Percentiles rank a stretch among this genome's conserved stretches.
Evolutionary conservation across 1,284 basidiomycete species (phyloP).

Genomic region (Ganoderma meredithae): DNA sequence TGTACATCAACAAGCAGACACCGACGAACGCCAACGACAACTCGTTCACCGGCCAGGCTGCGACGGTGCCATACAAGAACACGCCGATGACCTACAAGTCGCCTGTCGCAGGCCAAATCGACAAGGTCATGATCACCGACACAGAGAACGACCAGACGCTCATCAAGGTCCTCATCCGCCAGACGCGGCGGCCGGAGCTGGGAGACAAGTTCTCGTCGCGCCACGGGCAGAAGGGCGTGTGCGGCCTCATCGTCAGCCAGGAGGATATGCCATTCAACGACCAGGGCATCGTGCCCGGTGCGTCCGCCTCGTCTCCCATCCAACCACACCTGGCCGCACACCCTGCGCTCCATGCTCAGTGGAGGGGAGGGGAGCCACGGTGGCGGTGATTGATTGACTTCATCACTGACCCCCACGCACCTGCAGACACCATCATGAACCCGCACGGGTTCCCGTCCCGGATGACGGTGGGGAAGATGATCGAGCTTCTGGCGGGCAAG

Average conservation of each 20-base stretch:
- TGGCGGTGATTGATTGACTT: conserved; percentile 28
- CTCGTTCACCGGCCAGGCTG: conserved; percentile 80
- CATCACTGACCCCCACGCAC: conserved; percentile 9
- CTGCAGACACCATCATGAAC: conserved; percentile 97
- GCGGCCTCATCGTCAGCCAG: conserved; percentile 97
- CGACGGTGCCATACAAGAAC: conserved; percentile 87
- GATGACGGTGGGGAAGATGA: conserved; percentile 99
- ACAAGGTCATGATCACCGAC: conserved; percentile 98
- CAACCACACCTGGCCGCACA: neutral
- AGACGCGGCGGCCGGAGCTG: conserved; percentile 95
- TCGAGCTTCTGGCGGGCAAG: conserved; percentile 97
- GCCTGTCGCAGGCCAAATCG: conserved; percentile 92
- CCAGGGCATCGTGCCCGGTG: conserved; percentile 91
- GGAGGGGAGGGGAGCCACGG: conserved; percentile 1
- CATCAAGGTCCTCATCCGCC: conserved; percentile 98
- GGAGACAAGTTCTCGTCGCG: conserved; percentile 99
- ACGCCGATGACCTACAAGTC: conserved; percentile 92
- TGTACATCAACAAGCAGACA: conserved; percentile 97
- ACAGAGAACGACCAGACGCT: conserved; percentile 96
- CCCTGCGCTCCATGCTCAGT: conserved; percentile 1
- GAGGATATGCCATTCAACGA: conserved; percentile 99
- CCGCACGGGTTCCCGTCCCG: conserved; percentile 99
- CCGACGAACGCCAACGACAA: conserved; percentile 92
- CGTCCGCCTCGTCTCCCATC: conserved; percentile 31
- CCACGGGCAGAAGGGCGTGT: conserved; percentile 99